These are phyloP conservation scores for Lachnellula arida DNA, from an alignment of 2,329 filamentous ascomycete species.

Conservation along the genomic window DNA sequence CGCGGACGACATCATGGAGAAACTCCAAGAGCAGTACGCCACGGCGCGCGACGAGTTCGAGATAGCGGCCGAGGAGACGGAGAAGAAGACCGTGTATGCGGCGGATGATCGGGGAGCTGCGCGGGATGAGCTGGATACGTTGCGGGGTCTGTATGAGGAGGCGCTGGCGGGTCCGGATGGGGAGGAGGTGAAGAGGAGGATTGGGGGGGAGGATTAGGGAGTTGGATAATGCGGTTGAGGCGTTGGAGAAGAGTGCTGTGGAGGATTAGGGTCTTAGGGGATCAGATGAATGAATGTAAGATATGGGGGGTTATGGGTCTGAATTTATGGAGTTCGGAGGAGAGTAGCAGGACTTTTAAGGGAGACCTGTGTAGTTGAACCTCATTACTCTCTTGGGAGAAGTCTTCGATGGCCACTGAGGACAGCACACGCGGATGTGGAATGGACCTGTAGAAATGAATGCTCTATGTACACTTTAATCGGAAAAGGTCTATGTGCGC, in stretches of 20 bases:
- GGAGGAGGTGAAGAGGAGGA: slow-evolving; percentile 39
- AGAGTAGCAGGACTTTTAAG: too few relatives aligned
- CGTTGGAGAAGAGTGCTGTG: slow-evolving; percentile 37
- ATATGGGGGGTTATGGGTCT: neutral
- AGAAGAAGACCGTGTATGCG: slow-evolving; percentile 41
- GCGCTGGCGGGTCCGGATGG: slow-evolving; percentile 33
- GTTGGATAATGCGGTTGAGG: slow-evolving; percentile 40
- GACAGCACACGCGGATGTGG: too few relatives aligned
- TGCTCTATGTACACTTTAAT: neutral
- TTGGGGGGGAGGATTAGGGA: slow-evolving; percentile 42
- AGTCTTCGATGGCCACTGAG: too few relatives aligned
- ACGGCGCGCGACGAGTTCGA: slow-evolving; percentile 45
- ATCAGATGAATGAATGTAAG: neutral
- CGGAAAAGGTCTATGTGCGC: neutral
- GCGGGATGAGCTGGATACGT: slow-evolving; percentile 39
- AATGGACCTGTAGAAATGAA: neutral
- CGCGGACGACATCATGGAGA: slow-evolving; percentile 23
- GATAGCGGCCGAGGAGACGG: slow-evolving; percentile 44
- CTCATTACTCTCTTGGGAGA: neutral
- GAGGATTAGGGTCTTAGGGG: slow-evolving; percentile 28
- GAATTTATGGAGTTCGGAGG: neutral
- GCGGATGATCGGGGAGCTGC: slow-evolving; percentile 41
- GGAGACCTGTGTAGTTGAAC: neutral
- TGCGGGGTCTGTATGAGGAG: slow-evolving; percentile 29
- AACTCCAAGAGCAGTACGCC: slow-evolving; percentile 34